Conservation (phyloP, 164 flowering plant genomes). For the Piper betle region DNA sequence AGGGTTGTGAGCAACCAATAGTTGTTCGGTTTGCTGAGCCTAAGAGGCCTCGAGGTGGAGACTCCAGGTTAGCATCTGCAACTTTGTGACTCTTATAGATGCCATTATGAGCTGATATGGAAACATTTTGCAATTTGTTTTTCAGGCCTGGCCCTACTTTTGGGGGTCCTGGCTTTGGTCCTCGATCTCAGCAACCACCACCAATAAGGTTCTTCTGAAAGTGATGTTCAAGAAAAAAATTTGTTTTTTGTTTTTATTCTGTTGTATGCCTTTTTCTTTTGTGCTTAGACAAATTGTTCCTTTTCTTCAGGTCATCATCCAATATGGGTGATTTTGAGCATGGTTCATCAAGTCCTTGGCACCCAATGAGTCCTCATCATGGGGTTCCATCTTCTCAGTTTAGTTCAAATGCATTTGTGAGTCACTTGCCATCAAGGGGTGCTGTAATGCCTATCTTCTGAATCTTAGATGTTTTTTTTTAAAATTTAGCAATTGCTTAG, state of each 20-base stretch:
- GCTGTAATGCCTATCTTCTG: conserved; percentile 24
- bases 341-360: conserved; percentile 53
- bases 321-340: conserved; percentile 32
- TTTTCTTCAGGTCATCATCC: conserved; percentile 37
- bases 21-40: conserved; percentile 98
- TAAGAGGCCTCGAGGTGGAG: conserved; percentile 78
- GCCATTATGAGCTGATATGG: background rate
- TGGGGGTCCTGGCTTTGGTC: conserved; percentile 77
- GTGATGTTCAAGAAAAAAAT: background rate
- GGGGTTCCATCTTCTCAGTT: conserved; percentile 33
- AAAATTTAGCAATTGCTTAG: too few species aligned
- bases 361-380: conserved; percentile 48
- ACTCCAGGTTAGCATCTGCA: conserved; percentile 45
- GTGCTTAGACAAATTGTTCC: background rate
- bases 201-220: conserved; percentile 37
- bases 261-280: background rate
- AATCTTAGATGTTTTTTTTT: conserved; percentile 14
- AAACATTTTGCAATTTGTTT: background rate
- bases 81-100: background rate
- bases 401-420: conserved; percentile 32
- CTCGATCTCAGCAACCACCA: conserved; percentile 42
- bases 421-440: conserved; percentile 36
- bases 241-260: background rate
- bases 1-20: conserved; percentile 96
- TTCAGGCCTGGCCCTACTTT: conserved; percentile 50